phyloP scores from a whole-genome alignment of 441 rosid species.

The Cnidoscolus chayamansa region DNA sequence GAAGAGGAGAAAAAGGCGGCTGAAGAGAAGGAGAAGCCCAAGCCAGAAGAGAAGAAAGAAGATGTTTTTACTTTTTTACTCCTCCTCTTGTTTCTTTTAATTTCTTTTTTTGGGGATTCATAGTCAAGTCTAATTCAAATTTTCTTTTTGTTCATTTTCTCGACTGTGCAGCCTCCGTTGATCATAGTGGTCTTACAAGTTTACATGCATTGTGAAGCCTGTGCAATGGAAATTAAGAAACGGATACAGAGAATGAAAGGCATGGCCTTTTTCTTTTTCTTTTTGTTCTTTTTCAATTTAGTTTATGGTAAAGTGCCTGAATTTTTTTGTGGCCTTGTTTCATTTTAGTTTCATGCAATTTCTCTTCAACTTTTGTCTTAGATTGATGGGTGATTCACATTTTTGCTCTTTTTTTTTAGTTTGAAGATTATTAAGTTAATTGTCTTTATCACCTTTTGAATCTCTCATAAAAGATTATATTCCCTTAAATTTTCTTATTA shows the following conservation, averaged over 20 bases:
- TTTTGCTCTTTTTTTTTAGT: background rate
- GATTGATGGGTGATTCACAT: constrained; percentile 15
- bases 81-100: background rate
- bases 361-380: background rate
- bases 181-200: constrained; percentile 65
- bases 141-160: background rate
- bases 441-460: constrained; percentile 23
- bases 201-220: constrained; percentile 94
- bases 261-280: constrained; percentile 5
- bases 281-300: background rate
- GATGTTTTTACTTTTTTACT: constrained; percentile 36
- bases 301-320: background rate
- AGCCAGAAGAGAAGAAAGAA: constrained; percentile 68
- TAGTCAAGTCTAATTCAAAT: background rate
- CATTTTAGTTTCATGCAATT: constrained; percentile 20
- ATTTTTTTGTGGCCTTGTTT: background rate
- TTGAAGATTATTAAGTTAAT: background rate
- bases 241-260: constrained; percentile 88
- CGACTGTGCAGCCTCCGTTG: constrained; percentile 48
- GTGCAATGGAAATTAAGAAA: constrained; percentile 78
- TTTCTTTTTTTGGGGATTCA: background rate
- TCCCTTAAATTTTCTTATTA: constrained; percentile 8
- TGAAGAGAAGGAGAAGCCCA: constrained; percentile 54
- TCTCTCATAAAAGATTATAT: constrained; percentile 22
- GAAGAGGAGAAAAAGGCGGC: constrained; percentile 48